These are phyloP conservation scores for Eruca vesicaria DNA, from an alignment of 441 rosid species.

Conservation along the genomic window DNA sequence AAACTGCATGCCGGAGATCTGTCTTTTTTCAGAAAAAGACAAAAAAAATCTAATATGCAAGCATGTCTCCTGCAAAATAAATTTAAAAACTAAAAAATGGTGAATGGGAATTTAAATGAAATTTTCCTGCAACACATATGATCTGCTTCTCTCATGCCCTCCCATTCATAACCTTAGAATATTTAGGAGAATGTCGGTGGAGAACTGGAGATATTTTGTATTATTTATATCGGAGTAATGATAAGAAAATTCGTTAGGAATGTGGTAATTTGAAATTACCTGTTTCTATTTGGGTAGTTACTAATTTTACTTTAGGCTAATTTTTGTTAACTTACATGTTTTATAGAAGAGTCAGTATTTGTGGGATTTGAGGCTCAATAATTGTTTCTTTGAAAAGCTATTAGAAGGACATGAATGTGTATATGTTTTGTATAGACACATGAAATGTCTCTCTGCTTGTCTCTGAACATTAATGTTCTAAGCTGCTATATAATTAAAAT, in stretches of 20 bases:
- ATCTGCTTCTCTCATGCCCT: too few relatives aligned
- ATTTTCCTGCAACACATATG: too few relatives aligned
- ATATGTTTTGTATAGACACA: conserved; percentile 35
- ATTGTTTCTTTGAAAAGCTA: neutral
- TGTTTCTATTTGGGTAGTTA: conserved; percentile 3
- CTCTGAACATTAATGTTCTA: conserved; percentile 4
- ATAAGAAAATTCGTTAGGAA: neutral
- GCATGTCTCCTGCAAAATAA: too few relatives aligned
- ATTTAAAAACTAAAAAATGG: too few relatives aligned
- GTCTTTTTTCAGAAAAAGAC: too few relatives aligned
- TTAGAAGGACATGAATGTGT: conserved; percentile 36
- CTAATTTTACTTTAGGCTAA: neutral
- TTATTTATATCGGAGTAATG: neutral
- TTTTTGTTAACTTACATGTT: neutral
- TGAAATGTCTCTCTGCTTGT: conserved; percentile 35
- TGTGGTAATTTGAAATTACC: conserved; percentile 20
- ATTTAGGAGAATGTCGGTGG: too few relatives aligned
- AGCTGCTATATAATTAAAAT: neutral
- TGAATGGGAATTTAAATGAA: too few relatives aligned
- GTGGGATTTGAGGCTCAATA: conserved; percentile 20
- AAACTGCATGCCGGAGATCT: too few relatives aligned
- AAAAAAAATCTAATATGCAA: too few relatives aligned
- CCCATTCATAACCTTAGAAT: too few relatives aligned
- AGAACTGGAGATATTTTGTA: too few relatives aligned
- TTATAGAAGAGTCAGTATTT: neutral